Conservation (phyloP, 768 basidiomycete genomes). For the Scleroderma citrinum region DNA sequence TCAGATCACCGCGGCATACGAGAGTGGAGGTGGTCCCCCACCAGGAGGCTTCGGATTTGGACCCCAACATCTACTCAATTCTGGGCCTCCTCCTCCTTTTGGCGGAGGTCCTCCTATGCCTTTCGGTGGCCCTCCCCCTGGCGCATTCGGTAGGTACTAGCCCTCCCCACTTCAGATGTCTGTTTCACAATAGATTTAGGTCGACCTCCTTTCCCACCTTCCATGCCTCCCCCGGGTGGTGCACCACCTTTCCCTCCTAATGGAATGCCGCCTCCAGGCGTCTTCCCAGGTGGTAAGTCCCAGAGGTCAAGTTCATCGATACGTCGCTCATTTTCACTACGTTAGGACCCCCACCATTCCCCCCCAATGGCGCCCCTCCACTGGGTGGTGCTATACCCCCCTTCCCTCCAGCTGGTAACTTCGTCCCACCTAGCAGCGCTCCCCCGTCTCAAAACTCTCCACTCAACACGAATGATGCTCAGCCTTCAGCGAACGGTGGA, state of each 20-base stretch:
- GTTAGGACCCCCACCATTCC: conserved; percentile 45
- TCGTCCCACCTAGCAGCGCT: conserved; percentile 35
- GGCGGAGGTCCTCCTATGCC: conserved; percentile 13
- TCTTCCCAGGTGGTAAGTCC: conserved; percentile 44
- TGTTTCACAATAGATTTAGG: conserved; percentile 29
- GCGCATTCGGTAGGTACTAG: conserved; percentile 12
- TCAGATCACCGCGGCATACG: conserved; percentile 93
- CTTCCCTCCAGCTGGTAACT: conserved; percentile 27
- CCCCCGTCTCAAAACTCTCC: conserved; percentile 41
- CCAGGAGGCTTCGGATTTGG: conserved; percentile 86
- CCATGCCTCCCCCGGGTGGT: conserved; percentile 48
- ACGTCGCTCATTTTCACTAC: background rate
- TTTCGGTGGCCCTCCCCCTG: conserved; percentile 42
- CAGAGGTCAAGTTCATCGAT: background rate
- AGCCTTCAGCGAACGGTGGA: conserved; percentile 33
- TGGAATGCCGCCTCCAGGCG: conserved; percentile 40
- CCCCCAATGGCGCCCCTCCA: conserved; percentile 34
- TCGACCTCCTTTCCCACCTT: conserved; percentile 66
- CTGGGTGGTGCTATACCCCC: conserved; percentile 25
- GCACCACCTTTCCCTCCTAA: conserved; percentile 73
- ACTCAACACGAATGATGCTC: conserved; percentile 25
- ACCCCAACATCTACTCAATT: conserved; percentile 67
- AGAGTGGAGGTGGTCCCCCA: conserved; percentile 78
- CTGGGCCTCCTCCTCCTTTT: conserved; percentile 33
- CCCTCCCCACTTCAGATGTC: background rate